Evolutionary conservation across 176 grass and related monocot genomes (phyloP).

Genomic region (Elymus sibiricus): DNA sequence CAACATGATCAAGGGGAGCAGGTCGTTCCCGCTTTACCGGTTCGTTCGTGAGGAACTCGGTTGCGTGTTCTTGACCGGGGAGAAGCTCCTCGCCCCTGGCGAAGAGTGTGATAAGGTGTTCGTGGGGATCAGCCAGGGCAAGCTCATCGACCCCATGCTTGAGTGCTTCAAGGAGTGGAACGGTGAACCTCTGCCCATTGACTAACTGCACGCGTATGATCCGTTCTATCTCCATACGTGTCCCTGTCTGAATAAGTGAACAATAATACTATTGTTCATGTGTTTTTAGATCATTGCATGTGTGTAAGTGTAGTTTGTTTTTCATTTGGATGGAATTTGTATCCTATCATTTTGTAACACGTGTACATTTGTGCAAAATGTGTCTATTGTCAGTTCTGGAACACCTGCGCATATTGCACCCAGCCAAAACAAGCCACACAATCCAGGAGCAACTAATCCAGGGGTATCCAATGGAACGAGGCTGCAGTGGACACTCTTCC

Average conservation of each 20-base stretch:
- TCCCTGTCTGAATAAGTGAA: not conserved
- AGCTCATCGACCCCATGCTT: constrained; percentile 64
- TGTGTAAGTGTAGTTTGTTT: not conserved
- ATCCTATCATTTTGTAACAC: not conserved
- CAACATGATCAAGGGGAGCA: not conserved
- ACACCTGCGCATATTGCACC: no score
- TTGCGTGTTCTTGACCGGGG: not conserved
- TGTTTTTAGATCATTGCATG: not conserved
- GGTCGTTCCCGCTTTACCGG: not conserved
- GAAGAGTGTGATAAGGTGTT: constrained; percentile 58
- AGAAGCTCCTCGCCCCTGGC: not conserved
- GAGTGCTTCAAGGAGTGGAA: constrained; percentile 81
- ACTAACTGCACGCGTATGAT: not conserved
- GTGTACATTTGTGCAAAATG: not conserved
- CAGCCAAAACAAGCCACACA: no score
- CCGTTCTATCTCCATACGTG: not conserved
- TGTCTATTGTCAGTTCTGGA: not conserved
- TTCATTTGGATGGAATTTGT: not conserved
- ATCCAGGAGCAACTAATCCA: no score
- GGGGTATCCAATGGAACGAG: no score
- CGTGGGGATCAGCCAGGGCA: constrained; percentile 52
- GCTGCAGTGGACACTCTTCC: no score
- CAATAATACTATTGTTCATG: not conserved
- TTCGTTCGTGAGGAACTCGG: not conserved
- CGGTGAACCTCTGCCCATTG: constrained; percentile 62